phyloP scores from a whole-genome alignment of 1,284 basidiomycete species.

The Cutaneotrichosporon cyanovorans region DNA sequence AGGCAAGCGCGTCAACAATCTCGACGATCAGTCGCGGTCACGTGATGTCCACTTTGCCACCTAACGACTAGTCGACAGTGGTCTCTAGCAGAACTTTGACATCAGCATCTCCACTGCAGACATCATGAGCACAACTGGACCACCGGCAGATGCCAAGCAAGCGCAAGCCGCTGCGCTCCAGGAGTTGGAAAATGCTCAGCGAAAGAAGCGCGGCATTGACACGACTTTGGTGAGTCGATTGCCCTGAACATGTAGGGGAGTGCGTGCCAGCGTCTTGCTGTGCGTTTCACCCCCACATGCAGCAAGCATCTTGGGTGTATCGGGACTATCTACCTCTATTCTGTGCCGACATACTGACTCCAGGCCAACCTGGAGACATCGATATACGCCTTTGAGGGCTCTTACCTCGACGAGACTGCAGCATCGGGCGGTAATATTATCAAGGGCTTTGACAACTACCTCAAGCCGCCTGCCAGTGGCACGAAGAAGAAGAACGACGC shows the following conservation, averaged over 20 bases:
- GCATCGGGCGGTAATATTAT: slow-evolving; percentile 46
- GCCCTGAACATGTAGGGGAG: too few relatives aligned
- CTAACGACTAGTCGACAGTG: too few relatives aligned
- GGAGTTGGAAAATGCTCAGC: slow-evolving; percentile 39
- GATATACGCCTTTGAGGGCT: slow-evolving; percentile 49
- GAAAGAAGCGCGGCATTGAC: slow-evolving; percentile 36
- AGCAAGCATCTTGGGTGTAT: too few relatives aligned
- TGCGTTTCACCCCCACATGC: background rate
- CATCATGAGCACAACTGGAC: slow-evolving; percentile 39
- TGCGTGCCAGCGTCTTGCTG: background rate
- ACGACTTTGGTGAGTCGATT: slow-evolving; percentile 26
- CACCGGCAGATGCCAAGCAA: slow-evolving; percentile 43
- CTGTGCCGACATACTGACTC: background rate
- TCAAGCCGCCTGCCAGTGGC: slow-evolving; percentile 42
- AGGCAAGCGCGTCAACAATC: too few relatives aligned
- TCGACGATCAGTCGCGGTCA: too few relatives aligned
- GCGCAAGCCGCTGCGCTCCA: slow-evolving; percentile 35
- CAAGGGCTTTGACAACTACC: slow-evolving; percentile 49
- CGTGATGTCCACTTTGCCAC: too few relatives aligned
- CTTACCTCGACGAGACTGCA: slow-evolving; percentile 47
- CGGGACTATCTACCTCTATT: too few relatives aligned
- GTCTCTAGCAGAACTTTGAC: too few relatives aligned
- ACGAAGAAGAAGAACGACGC: slow-evolving; percentile 43
- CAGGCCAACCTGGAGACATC: slow-evolving; percentile 48
- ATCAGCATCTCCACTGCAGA: too few relatives aligned